Conservation (phyloP, 108 stramenopile genomes). For the Pseudonitzschia delicatissima region DNA sequence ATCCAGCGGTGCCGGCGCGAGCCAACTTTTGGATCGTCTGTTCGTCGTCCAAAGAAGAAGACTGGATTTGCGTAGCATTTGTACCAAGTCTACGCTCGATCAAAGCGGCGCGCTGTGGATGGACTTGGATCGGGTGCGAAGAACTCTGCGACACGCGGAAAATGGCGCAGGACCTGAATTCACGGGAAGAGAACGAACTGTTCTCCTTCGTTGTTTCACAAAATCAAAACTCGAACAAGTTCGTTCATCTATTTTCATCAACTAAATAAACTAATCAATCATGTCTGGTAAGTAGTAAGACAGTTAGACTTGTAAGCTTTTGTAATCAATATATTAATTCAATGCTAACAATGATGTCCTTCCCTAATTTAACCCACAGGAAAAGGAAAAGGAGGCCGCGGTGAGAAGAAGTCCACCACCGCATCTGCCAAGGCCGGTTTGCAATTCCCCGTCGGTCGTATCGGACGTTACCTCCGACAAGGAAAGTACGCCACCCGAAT, state of each 20-base stretch:
- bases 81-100: not conserved
- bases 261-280: not conserved
- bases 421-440: constrained; percentile 92
- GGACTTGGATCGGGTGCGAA: not conserved
- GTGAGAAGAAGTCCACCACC: constrained; percentile 79
- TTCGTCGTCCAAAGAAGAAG: not conserved
- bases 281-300: constrained; percentile 8
- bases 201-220: too few relatives aligned
- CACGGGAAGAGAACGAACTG: too few relatives aligned
- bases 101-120: not conserved
- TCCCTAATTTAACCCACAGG: not conserved
- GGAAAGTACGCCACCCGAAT: constrained; percentile 92
- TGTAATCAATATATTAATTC: too few relatives aligned
- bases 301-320: too few relatives aligned
- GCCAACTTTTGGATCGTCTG: not conserved
- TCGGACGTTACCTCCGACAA: constrained; percentile 93
- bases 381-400: constrained; percentile 56
- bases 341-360: too few relatives aligned
- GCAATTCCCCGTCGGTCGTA: constrained; percentile 97
- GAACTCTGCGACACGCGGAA: too few relatives aligned
- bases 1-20: not conserved
- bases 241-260: not conserved
- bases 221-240: not conserved
- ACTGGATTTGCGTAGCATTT: not conserved
- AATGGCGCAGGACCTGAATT: too few relatives aligned